A percentile compares a stretch with the other conserved stretches of the same genome.
These are phyloP conservation scores for Paracoccidioides lutzii DNA, from an alignment of 2,329 filamentous ascomycete genomes.

Conservation along the genomic window DNA sequence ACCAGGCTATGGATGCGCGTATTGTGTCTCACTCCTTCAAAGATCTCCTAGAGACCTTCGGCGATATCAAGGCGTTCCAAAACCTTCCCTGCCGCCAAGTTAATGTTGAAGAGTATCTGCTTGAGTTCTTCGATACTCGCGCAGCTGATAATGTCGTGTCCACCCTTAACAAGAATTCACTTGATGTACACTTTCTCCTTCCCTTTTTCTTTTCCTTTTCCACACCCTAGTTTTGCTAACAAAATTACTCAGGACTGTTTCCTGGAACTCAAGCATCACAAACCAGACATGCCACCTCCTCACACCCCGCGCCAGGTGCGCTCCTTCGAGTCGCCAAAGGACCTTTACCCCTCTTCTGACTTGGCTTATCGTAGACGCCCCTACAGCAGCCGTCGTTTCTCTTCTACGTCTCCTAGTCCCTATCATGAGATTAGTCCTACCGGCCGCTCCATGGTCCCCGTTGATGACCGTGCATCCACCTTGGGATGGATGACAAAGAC, in stretches of 20 bases:
- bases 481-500: constrained; percentile 21
- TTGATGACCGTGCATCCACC: constrained; percentile 21
- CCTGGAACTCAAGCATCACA: constrained; percentile 20
- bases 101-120: constrained; percentile 24
- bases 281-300: constrained; percentile 17
- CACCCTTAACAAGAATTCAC: constrained; percentile 23
- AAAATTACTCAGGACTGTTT: constrained; percentile 17
- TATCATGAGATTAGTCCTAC: constrained; percentile 27
- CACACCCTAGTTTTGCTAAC: not conserved
- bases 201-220: not conserved
- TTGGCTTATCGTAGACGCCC: constrained; percentile 8
- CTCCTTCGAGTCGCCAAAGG: constrained; percentile 9
- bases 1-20: constrained; percentile 17
- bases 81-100: constrained; percentile 17
- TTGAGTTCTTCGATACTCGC: constrained; percentile 29
- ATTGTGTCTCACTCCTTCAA: constrained; percentile 38
- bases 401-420: constrained; percentile 9
- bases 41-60: constrained; percentile 25
- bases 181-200: constrained; percentile 20
- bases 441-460: constrained; percentile 28
- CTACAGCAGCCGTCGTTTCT: constrained; percentile 10
- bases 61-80: constrained; percentile 26
- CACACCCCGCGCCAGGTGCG: constrained; percentile 9
- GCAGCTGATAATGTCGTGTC: constrained; percentile 24
- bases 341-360: constrained; percentile 10